Conservation (phyloP, 768 basidiomycete species). For the Trametes punicea region DNA sequence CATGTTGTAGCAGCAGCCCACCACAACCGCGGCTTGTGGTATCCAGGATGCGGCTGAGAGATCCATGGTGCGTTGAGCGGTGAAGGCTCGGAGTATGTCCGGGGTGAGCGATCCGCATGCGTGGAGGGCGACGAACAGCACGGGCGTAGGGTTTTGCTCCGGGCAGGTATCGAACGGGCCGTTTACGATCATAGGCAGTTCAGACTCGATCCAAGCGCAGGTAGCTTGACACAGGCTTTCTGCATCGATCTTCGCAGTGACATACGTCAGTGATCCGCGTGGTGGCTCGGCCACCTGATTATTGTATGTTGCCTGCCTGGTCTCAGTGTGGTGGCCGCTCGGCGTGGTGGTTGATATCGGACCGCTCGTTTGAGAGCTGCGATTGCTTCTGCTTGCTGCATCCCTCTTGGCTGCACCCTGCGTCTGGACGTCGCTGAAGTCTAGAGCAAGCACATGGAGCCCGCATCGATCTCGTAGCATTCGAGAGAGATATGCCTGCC, state of each 20-base stretch:
- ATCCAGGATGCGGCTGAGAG: conserved; percentile 36
- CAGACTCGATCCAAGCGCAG: conserved; percentile 46
- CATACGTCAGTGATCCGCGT: conserved; percentile 43
- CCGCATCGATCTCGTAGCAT: conserved; percentile 32
- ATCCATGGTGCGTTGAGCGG: conserved; percentile 1
- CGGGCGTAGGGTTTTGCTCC: conserved; percentile 33
- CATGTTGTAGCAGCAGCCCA: conserved; percentile 81
- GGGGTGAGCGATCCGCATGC: conserved; percentile 74
- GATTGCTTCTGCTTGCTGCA: conserved; percentile 10
- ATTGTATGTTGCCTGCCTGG: not conserved
- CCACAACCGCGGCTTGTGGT: conserved; percentile 52
- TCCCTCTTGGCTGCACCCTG: conserved; percentile 47
- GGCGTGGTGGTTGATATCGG: not conserved
- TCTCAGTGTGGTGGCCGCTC: not conserved
- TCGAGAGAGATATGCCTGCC: conserved; percentile 64
- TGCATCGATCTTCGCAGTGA: conserved; percentile 52
- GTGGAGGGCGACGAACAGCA: conserved; percentile 67
- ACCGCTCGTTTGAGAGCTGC: not conserved
- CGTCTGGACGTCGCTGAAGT: conserved; percentile 57
- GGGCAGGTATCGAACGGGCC: not conserved
- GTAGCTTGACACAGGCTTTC: conserved; percentile 44
- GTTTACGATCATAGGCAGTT: not conserved
- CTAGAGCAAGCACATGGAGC: conserved; percentile 61
- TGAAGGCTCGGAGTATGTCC: conserved; percentile 55
- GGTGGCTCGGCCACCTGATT: not conserved